Evolutionary conservation across 2,329 filamentous ascomycete genomes (phyloP).

Genomic region (Fusarium dlaminii): DNA sequence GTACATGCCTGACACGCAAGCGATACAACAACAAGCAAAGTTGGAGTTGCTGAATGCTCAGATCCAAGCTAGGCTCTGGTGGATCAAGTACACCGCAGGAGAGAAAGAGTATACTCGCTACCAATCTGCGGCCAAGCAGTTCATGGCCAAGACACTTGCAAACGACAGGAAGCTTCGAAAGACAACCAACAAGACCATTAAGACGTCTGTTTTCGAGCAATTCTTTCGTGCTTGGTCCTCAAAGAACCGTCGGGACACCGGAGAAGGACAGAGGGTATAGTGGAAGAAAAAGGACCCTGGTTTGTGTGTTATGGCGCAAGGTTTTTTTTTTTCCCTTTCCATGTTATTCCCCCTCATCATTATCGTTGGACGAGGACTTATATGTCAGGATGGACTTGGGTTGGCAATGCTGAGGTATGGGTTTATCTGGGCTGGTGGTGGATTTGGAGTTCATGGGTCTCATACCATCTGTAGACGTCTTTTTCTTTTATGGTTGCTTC

Average conservation of each 20-base stretch:
- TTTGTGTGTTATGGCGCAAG: constrained; percentile 23
- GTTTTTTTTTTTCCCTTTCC: constrained; percentile 5
- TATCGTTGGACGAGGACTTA: constrained; percentile 10
- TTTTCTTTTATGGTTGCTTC: constrained; percentile 21
- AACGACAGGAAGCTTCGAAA: constrained; percentile 45
- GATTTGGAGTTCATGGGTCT: constrained; percentile 41
- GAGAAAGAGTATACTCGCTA: constrained; percentile 58
- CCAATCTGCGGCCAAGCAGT: constrained; percentile 56
- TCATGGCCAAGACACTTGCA: constrained; percentile 51
- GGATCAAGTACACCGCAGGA: constrained; percentile 64
- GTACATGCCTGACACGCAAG: constrained; percentile 33
- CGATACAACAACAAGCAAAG: constrained; percentile 53
- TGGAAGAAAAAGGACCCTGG: constrained; percentile 5
- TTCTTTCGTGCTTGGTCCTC: constrained; percentile 32
- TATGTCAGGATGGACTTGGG: constrained; percentile 21
- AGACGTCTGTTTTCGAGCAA: constrained; percentile 21
- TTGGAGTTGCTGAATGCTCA: constrained; percentile 62
- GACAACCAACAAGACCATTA: constrained; percentile 32
- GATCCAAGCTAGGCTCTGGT: constrained; percentile 65
- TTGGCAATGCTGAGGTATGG: constrained; percentile 35
- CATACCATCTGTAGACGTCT: constrained; percentile 41
- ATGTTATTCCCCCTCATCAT: constrained; percentile 2
- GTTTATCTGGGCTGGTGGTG: constrained; percentile 24
- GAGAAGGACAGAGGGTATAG: constrained; percentile 19
- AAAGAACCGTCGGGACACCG: constrained; percentile 25